Evolutionary conservation across 306 rosid species (phyloP).

Genomic region (Citrullus colocynthis): DNA sequence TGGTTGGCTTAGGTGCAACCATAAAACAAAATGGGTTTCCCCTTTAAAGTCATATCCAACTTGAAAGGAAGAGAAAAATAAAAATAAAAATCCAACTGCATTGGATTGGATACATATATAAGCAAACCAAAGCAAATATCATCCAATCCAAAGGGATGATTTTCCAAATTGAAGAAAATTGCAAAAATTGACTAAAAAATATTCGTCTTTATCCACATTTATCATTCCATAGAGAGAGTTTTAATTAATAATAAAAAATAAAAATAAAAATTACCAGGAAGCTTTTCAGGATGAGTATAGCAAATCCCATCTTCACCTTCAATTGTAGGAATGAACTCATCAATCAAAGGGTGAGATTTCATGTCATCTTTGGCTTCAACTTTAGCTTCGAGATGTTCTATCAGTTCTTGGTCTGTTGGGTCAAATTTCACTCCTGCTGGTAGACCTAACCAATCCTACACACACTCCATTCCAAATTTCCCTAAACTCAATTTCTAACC

Average conservation of each 20-base stretch:
- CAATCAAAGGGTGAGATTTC: constrained; percentile 93
- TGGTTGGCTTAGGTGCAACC: constrained; percentile 32
- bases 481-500: neutral
- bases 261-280: constrained; percentile 45
- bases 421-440: constrained; percentile 99
- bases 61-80: neutral
- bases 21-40: constrained; percentile 6
- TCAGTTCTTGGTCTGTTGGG: constrained; percentile 96
- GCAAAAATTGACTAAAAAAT: neutral
- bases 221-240: neutral
- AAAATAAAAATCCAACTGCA: neutral
- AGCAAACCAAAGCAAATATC: neutral
- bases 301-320: constrained; percentile 99
- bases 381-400: constrained; percentile 96
- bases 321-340: constrained; percentile 92
- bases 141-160: neutral
- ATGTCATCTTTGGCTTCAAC: constrained; percentile 55
- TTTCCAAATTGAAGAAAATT: neutral
- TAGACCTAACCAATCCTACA: constrained; percentile 95
- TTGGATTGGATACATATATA: neutral
- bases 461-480: neutral
- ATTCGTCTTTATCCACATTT: neutral
- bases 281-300: constrained; percentile 97
- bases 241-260: no score
- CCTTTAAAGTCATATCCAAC: constrained; percentile 6